Evolutionary conservation across 306 rosid species (phyloP), one percentile per base, ranked within the genome.

Genomic region (Glycine tomentella): DNA sequence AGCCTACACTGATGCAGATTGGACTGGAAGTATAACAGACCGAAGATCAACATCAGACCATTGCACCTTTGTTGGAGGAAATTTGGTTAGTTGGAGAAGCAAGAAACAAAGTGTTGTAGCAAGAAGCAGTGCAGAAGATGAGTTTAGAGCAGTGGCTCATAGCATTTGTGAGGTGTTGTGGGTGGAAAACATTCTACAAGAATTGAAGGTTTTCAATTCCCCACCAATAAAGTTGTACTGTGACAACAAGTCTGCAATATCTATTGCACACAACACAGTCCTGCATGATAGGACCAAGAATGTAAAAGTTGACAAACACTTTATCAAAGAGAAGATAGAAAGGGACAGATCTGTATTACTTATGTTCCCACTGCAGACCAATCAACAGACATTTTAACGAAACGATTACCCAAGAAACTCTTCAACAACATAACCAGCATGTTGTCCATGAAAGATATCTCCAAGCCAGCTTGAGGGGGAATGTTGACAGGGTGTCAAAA

Each of bases 311-410:
- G 31, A 25, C 31, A 25, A 25, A 25, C 31, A 25, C 31, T 25
- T 25, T 25, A 25, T 65, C 9, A 17, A 5, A n/a, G 16, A 69
- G 9, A 69, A 68, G n/a, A 69, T 69, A 10, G 75, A 49, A 20
- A 48, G 10, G 75, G 17, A 20, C 6, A 25, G 4, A 48, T 48
- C 2, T 69, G 75, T n/a, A 40, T 66, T n/a, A 14, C 51, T 1
- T 66, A 66, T 42, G 72, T 40, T 40, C 51, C 33, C 6, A n/a
- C 33, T 42, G 33, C 12, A 42, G 72, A 65, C 42, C 72, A 34
- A 34, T 34, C n/a, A 65, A 4, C 57, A 48, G 57, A 69, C 16
- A 48, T 69, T 17, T 55, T 69, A 20, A 69, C 74, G 6, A 69
- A 69, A 69, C 42, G 74, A 69, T 42, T 69, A 17, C 16, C 74